Evolutionary conservation across 106 monocot genomes (phyloP).

Genomic region (Dendrobium officinale): DNA sequence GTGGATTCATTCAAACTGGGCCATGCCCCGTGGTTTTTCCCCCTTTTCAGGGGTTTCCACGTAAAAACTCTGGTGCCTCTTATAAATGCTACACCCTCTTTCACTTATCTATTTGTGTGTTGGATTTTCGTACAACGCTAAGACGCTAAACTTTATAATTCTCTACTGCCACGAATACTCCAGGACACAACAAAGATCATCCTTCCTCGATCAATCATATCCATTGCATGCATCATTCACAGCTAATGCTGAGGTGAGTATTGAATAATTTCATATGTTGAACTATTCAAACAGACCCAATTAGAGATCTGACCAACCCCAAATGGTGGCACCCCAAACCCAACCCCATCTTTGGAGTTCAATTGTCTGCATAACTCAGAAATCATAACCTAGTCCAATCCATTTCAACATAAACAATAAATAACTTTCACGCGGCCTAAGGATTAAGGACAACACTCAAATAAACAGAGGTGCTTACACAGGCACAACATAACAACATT

Average conservation of each 20-base stretch:
- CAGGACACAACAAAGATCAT: not conserved
- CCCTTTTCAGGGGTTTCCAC: no score
- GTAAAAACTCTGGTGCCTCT: no score
- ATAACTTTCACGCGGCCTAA: not conserved
- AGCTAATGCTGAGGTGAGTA: not conserved
- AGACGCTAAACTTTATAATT: no score
- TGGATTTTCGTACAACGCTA: no score
- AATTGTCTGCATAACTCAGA: not conserved
- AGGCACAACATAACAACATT: not conserved
- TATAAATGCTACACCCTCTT: no score
- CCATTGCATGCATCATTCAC: not conserved
- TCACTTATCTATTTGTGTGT: no score
- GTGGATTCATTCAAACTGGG: no score
- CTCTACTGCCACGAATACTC: no score
- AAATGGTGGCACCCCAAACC: not conserved
- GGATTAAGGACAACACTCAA: not conserved
- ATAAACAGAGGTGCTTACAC: not conserved
- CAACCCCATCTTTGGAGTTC: not conserved
- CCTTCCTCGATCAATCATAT: not conserved
- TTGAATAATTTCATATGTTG: not conserved
- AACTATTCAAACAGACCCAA: not conserved
- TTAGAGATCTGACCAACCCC: not conserved
- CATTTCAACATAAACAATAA: conserved; percentile 4
- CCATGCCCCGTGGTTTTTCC: no score
- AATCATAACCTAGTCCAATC: not conserved